A percentile compares a stretch with the other conserved stretches of the same genome.
Evolutionary conservation across 495 filamentous ascomycete genomes (phyloP).

Genomic region (Elasticomyces elasticus): DNA sequence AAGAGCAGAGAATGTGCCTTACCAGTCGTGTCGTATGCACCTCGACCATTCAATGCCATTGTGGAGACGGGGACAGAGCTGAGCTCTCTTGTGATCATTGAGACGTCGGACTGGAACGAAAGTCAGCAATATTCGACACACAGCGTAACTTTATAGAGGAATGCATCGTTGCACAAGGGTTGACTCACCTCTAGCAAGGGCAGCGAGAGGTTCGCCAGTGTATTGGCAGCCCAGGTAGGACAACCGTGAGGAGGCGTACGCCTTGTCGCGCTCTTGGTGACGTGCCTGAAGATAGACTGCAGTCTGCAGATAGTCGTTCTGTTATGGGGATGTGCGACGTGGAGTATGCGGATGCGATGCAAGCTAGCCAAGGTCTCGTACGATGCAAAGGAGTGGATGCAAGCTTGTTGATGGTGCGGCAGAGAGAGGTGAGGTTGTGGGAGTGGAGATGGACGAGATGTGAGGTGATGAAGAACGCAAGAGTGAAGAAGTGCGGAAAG

Average conservation of each 20-base stretch:
- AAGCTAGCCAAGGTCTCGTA: background rate
- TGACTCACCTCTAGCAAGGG: slow-evolving; percentile 18
- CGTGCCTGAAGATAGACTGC: background rate
- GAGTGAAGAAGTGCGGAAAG: background rate
- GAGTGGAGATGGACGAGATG: background rate
- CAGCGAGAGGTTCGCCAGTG: background rate
- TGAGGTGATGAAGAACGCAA: background rate
- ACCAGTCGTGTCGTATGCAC: slow-evolving; percentile 25
- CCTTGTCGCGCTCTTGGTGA: background rate
- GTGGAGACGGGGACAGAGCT: slow-evolving; percentile 1
- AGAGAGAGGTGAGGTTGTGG: background rate
- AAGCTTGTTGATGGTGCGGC: background rate
- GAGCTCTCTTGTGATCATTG: slow-evolving; percentile 24
- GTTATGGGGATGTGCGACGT: background rate
- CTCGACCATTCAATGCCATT: slow-evolving; percentile 22
- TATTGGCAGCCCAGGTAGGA: slow-evolving; percentile 8
- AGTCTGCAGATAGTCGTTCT: background rate
- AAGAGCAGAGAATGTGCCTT: background rate
- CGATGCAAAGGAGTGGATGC: background rate
- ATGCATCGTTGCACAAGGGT: slow-evolving; percentile 15
- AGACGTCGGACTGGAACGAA: background rate
- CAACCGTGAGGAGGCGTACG: background rate
- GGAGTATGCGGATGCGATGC: background rate
- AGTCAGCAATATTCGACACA: slow-evolving; percentile 3
- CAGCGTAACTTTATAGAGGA: background rate